These are phyloP conservation scores for Epichloe scottii DNA, from an alignment of 2,329 filamentous ascomycete species.

Conservation along the genomic window DNA sequence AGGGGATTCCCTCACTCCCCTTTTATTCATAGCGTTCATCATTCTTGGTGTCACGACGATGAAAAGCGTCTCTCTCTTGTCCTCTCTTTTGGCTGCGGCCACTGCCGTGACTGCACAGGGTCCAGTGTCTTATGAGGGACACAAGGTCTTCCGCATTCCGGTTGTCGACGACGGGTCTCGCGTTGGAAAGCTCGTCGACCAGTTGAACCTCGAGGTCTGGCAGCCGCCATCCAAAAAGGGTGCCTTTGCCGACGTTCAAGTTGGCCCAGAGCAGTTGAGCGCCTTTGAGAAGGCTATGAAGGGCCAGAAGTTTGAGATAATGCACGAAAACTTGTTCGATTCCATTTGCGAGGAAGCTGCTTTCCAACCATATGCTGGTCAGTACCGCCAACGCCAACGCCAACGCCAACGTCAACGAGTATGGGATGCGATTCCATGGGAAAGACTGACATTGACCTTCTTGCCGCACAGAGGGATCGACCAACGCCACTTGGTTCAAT, in stretches of 20 bases:
- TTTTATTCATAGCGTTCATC: neutral
- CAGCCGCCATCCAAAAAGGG: slow-evolving; percentile 20
- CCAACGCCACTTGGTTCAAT: slow-evolving; percentile 34
- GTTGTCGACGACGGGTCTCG: slow-evolving; percentile 20
- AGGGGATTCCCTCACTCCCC: neutral
- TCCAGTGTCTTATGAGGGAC: slow-evolving; percentile 27
- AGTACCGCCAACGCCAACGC: slow-evolving; percentile 1
- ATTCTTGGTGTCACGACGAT: slow-evolving; percentile 2
- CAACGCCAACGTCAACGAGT: neutral
- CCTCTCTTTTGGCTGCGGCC: slow-evolving; percentile 9
- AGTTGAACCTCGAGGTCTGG: slow-evolving; percentile 25
- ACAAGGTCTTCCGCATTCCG: slow-evolving; percentile 32
- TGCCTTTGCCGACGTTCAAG: slow-evolving; percentile 27
- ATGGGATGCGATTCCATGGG: rapidly evolving
- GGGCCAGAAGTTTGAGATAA: slow-evolving; percentile 19
- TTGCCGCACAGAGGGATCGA: slow-evolving; percentile 10
- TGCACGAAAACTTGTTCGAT: slow-evolving; percentile 28
- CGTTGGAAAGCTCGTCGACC: slow-evolving; percentile 21
- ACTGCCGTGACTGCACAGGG: slow-evolving; percentile 7
- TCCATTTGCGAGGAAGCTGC: slow-evolving; percentile 23
- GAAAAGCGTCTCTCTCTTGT: slow-evolving; percentile 9
- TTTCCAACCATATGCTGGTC: slow-evolving; percentile 19
- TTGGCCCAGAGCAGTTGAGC: slow-evolving; percentile 21
- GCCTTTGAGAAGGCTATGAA: slow-evolving; percentile 20
- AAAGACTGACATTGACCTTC: neutral